These are phyloP conservation scores for Pseudogymnoascus sp. DNA, from an alignment of 2,329 filamentous ascomycete species.

Conservation along the genomic window DNA sequence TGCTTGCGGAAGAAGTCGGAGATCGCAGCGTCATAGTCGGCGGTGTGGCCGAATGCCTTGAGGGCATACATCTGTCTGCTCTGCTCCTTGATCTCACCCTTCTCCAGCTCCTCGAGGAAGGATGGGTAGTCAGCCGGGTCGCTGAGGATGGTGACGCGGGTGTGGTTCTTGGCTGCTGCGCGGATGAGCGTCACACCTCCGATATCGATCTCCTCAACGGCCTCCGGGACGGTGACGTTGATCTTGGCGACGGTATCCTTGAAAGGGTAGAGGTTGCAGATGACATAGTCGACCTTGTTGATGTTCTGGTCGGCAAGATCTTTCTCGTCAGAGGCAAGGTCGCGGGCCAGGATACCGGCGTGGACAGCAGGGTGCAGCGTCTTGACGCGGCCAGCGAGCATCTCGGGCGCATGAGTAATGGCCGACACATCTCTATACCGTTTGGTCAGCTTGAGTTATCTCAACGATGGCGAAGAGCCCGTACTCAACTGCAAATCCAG, in stretches of 20 bases:
- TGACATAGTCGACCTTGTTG: slow-evolving; percentile 87
- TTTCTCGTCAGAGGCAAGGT: slow-evolving; percentile 92
- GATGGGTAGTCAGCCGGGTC: slow-evolving; percentile 90
- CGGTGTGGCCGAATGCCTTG: slow-evolving; percentile 97
- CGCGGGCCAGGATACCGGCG: slow-evolving; percentile 81
- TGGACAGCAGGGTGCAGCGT: slow-evolving; percentile 92
- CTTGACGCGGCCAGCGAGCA: slow-evolving; percentile 89
- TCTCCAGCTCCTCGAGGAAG: slow-evolving; percentile 84
- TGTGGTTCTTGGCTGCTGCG: slow-evolving; percentile 96
- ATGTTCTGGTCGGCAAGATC: slow-evolving; percentile 94
- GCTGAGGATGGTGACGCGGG: slow-evolving; percentile 88
- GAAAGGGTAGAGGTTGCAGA: slow-evolving; percentile 99
- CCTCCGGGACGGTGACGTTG: slow-evolving; percentile 93
- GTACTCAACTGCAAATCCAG: slow-evolving; percentile 89
- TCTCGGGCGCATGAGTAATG: slow-evolving; percentile 94
- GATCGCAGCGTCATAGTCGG: slow-evolving; percentile 92
- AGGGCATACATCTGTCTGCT: slow-evolving; percentile 85
- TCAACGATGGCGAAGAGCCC: slow-evolving; percentile 27
- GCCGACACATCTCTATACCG: slow-evolving; percentile 80
- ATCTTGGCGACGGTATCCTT: slow-evolving; percentile 96
- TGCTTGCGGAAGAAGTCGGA: slow-evolving; percentile 96
- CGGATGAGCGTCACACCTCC: slow-evolving; percentile 94
- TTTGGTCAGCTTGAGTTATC: neutral
- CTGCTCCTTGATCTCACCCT: slow-evolving; percentile 76
- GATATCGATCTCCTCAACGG: slow-evolving; percentile 98